Evolutionary conservation across 208 protist species (phyloP), one percentile per base, ranked within the genome.

Genomic region (Spongospora subterranea): DNA sequence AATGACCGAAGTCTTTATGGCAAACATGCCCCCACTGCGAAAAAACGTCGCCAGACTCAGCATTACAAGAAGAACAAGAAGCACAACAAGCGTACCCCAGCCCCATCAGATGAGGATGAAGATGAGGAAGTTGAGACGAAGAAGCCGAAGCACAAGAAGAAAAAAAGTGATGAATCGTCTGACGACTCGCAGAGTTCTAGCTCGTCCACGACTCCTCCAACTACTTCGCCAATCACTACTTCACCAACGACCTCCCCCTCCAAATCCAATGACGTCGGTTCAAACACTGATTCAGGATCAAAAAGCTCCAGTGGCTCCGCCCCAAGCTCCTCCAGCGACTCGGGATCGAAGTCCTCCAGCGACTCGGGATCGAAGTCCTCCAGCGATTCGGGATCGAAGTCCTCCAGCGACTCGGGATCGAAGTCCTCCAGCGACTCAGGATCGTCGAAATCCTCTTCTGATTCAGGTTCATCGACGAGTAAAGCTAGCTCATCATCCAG

Each of bases 11-110:
- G 71, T 20, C n/a, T 82, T 6, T 82, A 82, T 43, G 71, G 71
- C 6, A 82, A 6, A 6, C 50, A 60, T 24, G 50, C 6, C 13
- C 50, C 13, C 6, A 82, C 6, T 20, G 11, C 71, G 17, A 35
- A 82, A n/a, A 82, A 82, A n/a, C 6, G 35, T 20, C 71, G 35
- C 71, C 71, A 82, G 17, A 39, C n/a, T 35, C 6, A 82, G n/a
- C n/a, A 82, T 13, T 29, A 17, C 20, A 82, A 82, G 71, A 82
- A 82, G 71, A 35, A 6, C 35, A 82, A 82, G 71, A 82, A 82
- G 40, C 71, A 6, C n/a, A 82, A 82, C 17, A 6, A 60, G 13
- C 50, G 24, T 24, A 6, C 50, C 50, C 6, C 50, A 24, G 50
- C 71, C 50, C 50, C 50, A 82, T 6, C 6, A 82, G 71, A 82